Conservation (phyloP, 352 stramenopile species). For the Phytopythium montanum region DNA sequence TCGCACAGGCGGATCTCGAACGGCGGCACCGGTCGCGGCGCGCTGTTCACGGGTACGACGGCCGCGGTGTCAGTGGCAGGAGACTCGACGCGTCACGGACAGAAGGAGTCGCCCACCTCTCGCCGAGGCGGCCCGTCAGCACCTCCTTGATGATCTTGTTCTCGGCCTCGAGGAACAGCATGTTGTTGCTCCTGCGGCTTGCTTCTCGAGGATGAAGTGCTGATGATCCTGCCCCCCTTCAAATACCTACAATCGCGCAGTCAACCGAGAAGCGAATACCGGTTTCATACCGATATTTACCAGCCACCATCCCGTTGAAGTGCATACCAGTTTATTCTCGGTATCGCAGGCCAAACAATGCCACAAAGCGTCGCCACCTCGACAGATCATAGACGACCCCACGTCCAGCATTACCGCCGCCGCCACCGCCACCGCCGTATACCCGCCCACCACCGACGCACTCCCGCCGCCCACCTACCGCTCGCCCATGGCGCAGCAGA, state of each 20-base stretch:
- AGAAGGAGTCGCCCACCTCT: constrained; percentile 40
- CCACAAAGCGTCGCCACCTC: neutral
- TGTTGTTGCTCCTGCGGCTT: constrained; percentile 10
- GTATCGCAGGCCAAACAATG: neutral
- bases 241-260: constrained; percentile 4
- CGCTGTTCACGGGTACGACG: constrained; percentile 30
- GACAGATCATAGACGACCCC: neutral
- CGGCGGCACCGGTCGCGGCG: constrained; percentile 65
- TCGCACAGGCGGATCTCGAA: constrained; percentile 80
- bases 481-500: constrained; percentile 3
- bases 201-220: neutral
- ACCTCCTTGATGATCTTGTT: constrained; percentile 90
- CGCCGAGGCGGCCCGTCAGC: constrained; percentile 59
- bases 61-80: neutral
- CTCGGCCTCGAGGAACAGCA: constrained; percentile 84
- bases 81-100: constrained; percentile 2
- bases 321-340: neutral
- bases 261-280: neutral
- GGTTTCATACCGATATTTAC: neutral
- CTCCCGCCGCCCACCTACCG: neutral
- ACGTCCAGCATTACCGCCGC: neutral
- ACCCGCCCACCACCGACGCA: neutral
- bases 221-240: constrained; percentile 2
- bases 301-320: neutral
- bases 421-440: neutral